Evolutionary conservation across 1,139 yeast species (phyloP).

Genomic region (Schizosaccharomyces versatilis): DNA sequence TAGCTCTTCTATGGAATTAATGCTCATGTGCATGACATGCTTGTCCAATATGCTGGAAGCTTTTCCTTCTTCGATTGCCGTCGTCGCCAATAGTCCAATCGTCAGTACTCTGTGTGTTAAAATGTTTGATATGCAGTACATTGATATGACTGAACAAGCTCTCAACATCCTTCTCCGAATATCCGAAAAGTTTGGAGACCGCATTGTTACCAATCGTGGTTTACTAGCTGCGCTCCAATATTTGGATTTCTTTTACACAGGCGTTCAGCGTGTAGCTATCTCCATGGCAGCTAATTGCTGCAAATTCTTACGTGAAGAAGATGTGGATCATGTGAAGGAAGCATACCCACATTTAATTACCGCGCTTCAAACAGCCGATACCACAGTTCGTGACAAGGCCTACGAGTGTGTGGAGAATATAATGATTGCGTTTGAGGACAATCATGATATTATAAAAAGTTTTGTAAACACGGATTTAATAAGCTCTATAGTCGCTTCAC

Average conservation of each 20-base stretch:
- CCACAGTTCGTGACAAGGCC: constrained; percentile 42
- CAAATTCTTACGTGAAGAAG: constrained; percentile 25
- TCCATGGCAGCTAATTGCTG: constrained; percentile 61
- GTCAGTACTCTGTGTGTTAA: constrained; percentile 46
- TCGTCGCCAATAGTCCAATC: constrained; percentile 44
- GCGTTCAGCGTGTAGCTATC: constrained; percentile 70
- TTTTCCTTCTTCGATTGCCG: constrained; percentile 40
- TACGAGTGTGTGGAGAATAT: constrained; percentile 48
- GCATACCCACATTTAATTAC: constrained; percentile 42
- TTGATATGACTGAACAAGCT: constrained; percentile 85
- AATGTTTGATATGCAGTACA: constrained; percentile 52
- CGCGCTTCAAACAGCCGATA: constrained; percentile 41
- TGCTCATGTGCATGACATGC: constrained; percentile 67
- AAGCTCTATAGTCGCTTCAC: constrained; percentile 15
- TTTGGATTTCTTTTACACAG: constrained; percentile 71
- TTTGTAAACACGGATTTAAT: constrained; percentile 23
- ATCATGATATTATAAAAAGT: constrained; percentile 27
- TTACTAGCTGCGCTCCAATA: constrained; percentile 47
- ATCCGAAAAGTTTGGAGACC: constrained; percentile 20
- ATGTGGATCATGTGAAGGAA: constrained; percentile 30
- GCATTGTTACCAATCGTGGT: constrained; percentile 30
- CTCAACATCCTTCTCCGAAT: constrained; percentile 29
- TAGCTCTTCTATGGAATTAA: constrained; percentile 39
- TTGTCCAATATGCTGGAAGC: constrained; percentile 64
- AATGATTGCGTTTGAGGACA: constrained; percentile 30